phyloP scores from a whole-genome alignment of 2,329 filamentous ascomycete genomes.

The Pseudonectria foliicola region DNA sequence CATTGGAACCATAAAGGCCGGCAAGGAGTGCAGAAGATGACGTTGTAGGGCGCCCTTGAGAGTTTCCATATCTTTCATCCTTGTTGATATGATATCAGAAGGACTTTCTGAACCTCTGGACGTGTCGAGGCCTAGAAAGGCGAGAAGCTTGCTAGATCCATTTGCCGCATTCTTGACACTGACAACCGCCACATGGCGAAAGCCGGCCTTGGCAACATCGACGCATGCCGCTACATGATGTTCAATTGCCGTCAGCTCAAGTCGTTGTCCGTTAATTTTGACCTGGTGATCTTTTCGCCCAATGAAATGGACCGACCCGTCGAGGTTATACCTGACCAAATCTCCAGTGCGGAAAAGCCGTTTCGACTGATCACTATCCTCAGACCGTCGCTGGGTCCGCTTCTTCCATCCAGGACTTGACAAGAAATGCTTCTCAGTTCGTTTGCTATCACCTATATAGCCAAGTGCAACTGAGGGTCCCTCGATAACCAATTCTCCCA shows the following conservation, averaged over 20 bases:
- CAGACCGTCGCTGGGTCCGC: neutral
- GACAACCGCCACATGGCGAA: neutral
- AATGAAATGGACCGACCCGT: constrained; percentile 1
- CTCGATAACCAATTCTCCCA: neutral
- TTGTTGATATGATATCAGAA: neutral
- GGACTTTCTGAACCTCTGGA: constrained; percentile 1
- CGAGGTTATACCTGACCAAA: neutral
- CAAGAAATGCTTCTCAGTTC: neutral
- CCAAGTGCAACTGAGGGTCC: neutral
- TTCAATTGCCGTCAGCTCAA: constrained; percentile 3
- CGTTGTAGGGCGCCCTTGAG: neutral
- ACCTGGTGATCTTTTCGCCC: constrained; percentile 1
- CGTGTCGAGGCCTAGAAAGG: neutral
- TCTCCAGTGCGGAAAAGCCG: constrained; percentile 3
- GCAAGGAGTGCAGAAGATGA: neutral
- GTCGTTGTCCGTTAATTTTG: constrained; percentile 3
- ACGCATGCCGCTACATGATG: constrained; percentile 1
- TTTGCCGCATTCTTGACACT: neutral
- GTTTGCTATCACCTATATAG: neutral
- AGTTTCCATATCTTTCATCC: neutral
- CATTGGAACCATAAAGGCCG: constrained; percentile 1
- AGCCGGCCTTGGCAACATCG: constrained; percentile 1
- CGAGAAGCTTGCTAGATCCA: constrained; percentile 1
- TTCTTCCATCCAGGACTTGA: neutral
- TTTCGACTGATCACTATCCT: neutral